Percentiles rank a stretch among this genome's conserved stretches.
phyloP scores from a whole-genome alignment of 345 rosid species.

The Erysimum cheiranthoides region DNA sequence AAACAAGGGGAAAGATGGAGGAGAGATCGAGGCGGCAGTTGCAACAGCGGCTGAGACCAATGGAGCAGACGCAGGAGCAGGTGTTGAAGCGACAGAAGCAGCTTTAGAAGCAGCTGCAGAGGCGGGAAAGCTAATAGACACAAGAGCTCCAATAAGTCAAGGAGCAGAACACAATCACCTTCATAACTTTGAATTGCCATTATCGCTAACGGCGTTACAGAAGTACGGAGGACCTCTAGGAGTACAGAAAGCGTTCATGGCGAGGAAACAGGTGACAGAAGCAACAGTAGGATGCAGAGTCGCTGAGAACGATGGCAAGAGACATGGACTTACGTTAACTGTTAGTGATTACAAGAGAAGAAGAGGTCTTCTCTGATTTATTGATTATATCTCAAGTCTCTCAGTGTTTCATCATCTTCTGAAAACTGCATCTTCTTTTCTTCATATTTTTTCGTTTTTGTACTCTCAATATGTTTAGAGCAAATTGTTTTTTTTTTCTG shows the following conservation, averaged over 20 bases:
- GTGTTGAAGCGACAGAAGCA: constrained; percentile 59
- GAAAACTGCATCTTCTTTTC: background rate
- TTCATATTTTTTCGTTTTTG: constrained; percentile 1
- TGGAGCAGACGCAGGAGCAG: constrained; percentile 42
- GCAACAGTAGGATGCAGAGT: constrained; percentile 84
- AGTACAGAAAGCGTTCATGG: constrained; percentile 87
- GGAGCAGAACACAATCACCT: constrained; percentile 79
- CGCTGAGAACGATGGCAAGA: constrained; percentile 83
- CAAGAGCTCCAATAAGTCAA: constrained; percentile 84
- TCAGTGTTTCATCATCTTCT: constrained; percentile 23
- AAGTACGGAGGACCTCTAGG: constrained; percentile 87
- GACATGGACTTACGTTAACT: constrained; percentile 86
- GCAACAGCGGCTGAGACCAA: constrained; percentile 40
- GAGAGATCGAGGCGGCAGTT: constrained; percentile 38
- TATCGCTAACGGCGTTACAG: constrained; percentile 66
- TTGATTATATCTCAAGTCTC: constrained; percentile 6
- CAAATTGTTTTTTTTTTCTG: constrained; percentile 26
- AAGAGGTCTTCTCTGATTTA: constrained; percentile 85
- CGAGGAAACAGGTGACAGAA: constrained; percentile 87
- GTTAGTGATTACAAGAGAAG: constrained; percentile 99
- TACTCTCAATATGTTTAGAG: constrained; percentile 25
- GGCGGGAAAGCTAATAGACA: constrained; percentile 94
- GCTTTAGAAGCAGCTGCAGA: constrained; percentile 97
- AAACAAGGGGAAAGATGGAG: constrained; percentile 46
- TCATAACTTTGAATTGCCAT: constrained; percentile 81